Base-by-base conservation (phyloP, 2,329 filamentous ascomycete genomes). In the Aspergillus neotritici region DNA sequence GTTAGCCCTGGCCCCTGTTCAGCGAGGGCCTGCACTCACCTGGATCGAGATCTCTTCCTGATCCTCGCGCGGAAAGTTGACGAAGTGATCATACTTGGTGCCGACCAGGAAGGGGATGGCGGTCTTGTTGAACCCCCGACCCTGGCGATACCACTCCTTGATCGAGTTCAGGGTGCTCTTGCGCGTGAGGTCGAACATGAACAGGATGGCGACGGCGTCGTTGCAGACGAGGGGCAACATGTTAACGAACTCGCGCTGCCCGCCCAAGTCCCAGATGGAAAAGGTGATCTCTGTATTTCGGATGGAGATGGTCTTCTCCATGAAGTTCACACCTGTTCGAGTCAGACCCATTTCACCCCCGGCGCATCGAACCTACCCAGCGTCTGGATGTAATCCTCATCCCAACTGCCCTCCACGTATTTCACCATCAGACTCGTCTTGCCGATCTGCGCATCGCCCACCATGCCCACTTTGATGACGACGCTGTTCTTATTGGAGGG, bases 371-470 rank as follows among this genome's bases (percentile, higher is more conserved):
- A 42, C 49, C 34, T 50, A 84, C 81, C 93, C 34, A 98, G 74
- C 15, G 93, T 98, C 71, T 98, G 93, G 61, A 98, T 98, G 69
- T 98, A 98, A 67, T 98, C 93, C 71, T 98, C 93, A 67, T 98
- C 93, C 89, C 93, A 98, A 69, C 90, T 96, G 47, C 93, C 93
- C 71, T 98, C 93, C 43, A 98, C 93, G 63, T 98, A 98, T 69
- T 98, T 98, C 62, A 98, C 93, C 93, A 98, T 98, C 64, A 98
- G 72, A 52, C 90, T 96, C 13, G 93, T 98, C 79, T 98, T 98
- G 63, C 93, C 93, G 57, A 98, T 98, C 70, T 98, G 93, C 45
- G 93, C 93, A 71, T 98, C 93, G 36, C 93, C 93, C 35, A 98
- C 93, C 93, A 98, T 98, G 62, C 93, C 93, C 40, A 98, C 93